Evolutionary conservation across 495 filamentous ascomycete genomes (phyloP).

Genomic region (Hyaloscypha finlandica): DNA sequence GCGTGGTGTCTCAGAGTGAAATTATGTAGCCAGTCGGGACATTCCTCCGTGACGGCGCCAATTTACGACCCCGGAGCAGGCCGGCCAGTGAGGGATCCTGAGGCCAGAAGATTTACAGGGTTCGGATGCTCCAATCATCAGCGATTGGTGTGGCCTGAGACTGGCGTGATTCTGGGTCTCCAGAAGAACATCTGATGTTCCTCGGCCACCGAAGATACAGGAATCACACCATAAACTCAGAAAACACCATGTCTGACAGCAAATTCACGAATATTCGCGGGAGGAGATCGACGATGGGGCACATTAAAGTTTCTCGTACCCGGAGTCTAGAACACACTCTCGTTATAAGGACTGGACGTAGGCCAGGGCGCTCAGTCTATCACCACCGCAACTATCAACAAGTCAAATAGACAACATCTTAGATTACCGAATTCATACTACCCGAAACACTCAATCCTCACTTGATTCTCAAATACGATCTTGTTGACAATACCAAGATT

Average conservation of each 20-base stretch:
- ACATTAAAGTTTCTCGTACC: not conserved
- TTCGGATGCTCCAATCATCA: not conserved
- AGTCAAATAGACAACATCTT: not conserved
- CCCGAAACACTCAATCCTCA: constrained; percentile 7
- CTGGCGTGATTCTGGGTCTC: not conserved
- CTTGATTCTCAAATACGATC: constrained; percentile 8
- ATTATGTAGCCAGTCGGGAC: not conserved
- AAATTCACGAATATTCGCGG: not conserved
- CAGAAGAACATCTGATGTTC: not conserved
- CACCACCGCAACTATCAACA: not conserved
- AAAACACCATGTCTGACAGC: not conserved
- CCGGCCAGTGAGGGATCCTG: not conserved
- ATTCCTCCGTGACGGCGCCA: not conserved
- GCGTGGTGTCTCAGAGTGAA: not conserved
- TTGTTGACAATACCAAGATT: constrained; percentile 16
- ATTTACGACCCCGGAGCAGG: not conserved
- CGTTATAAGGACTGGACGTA: not conserved
- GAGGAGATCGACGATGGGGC: not conserved
- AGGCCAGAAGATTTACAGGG: not conserved
- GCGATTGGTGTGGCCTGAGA: not conserved
- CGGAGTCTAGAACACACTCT: not conserved
- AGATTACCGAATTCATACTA: not conserved
- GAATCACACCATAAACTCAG: not conserved
- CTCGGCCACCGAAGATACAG: not conserved
- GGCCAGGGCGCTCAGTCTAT: not conserved